Conservation (phyloP, 176 grass and related monocot species). For the Phoenix dactylifera region DNA sequence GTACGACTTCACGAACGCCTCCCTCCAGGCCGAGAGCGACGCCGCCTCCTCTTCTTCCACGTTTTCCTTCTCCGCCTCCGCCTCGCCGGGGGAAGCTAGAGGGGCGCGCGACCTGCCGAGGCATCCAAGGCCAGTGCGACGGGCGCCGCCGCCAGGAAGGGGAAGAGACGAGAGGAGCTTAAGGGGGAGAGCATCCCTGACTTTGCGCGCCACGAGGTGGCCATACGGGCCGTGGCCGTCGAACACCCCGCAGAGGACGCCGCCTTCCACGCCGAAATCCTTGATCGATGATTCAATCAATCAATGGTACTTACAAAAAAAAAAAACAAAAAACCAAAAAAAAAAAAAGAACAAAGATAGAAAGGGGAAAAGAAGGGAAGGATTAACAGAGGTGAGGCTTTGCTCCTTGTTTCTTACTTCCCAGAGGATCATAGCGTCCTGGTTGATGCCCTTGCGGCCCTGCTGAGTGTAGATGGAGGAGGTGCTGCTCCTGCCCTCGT, state of each 20-base stretch:
- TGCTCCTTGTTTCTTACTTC: constrained; percentile 43
- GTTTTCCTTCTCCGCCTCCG: not conserved
- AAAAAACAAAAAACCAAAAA: not conserved
- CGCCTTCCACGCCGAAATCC: constrained; percentile 46
- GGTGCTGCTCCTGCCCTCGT: constrained; percentile 60
- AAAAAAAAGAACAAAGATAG: not conserved
- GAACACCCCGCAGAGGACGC: constrained; percentile 84
- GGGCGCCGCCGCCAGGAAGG: constrained; percentile 20
- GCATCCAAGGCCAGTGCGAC: not conserved
- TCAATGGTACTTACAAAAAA: not conserved
- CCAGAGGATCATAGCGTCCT: constrained; percentile 99
- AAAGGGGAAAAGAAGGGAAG: not conserved
- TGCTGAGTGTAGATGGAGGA: constrained; percentile 84
- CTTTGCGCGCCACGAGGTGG: constrained; percentile 77
- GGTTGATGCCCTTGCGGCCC: constrained; percentile 92
- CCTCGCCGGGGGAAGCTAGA: not conserved
- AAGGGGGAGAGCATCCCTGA: constrained; percentile 66
- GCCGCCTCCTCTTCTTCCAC: constrained; percentile 5
- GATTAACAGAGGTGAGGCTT: no score
- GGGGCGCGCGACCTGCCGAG: not conserved
- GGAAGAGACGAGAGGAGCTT: constrained; percentile 62
- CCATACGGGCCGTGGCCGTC: constrained; percentile 94
- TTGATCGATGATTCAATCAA: constrained; percentile 22
- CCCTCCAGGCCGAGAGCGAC: constrained; percentile 48
- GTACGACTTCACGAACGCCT: constrained; percentile 67